These are phyloP conservation scores for Apiospora marii DNA, from an alignment of 2,329 filamentous ascomycete species.

Conservation along the genomic window DNA sequence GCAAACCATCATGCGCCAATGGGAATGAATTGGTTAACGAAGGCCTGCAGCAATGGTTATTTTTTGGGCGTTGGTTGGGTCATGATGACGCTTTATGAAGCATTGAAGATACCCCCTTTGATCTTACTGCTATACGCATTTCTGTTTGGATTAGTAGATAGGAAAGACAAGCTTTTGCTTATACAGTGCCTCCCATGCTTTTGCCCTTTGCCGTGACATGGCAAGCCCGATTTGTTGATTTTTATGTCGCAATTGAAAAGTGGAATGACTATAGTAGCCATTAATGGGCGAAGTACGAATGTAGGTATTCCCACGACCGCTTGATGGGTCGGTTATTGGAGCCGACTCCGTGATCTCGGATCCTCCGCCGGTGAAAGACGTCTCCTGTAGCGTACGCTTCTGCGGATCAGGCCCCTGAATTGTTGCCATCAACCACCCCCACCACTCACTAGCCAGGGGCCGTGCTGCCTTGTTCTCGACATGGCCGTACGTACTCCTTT, in stretches of 20 bases:
- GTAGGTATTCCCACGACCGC: no score
- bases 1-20: constrained; percentile 32
- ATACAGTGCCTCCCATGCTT: neutral
- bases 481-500: neutral
- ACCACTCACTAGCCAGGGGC: neutral
- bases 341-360: neutral
- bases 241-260: no score
- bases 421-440: neutral
- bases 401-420: neutral
- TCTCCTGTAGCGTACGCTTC: neutral
- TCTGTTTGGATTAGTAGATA: neutral
- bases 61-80: neutral
- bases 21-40: constrained; percentile 25
- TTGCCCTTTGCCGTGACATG: neutral
- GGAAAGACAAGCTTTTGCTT: neutral
- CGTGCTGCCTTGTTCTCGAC: neutral
- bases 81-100: constrained; percentile 11
- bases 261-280: no score
- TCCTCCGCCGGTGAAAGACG: neutral
- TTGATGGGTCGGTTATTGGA: no score
- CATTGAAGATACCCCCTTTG: constrained; percentile 20
- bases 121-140: neutral
- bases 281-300: no score
- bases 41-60: neutral
- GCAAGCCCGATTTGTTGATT: no score